These are phyloP conservation scores for Teratosphaeria zuluensis DNA, from an alignment of 2,329 filamentous ascomycete species.

Conservation along the genomic window DNA sequence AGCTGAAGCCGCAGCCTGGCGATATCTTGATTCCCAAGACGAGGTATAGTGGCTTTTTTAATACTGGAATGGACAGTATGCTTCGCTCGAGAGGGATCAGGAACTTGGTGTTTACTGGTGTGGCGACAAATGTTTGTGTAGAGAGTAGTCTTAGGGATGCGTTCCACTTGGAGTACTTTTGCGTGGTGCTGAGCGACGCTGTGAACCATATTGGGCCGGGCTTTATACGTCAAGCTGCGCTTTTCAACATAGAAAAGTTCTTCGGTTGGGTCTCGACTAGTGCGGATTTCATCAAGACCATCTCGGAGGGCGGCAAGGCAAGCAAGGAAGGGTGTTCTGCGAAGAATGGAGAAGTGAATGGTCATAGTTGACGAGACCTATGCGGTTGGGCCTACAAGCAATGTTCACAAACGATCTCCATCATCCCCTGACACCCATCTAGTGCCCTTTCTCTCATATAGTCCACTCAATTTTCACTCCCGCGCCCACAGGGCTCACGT, in stretches of 20 bases:
- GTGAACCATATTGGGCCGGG: background rate
- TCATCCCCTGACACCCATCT: background rate
- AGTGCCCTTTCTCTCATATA: too few relatives aligned
- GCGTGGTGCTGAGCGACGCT: background rate
- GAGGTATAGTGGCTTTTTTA: conserved; percentile 6
- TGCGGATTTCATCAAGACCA: background rate
- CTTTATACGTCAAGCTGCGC: background rate
- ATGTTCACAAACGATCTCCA: too few relatives aligned
- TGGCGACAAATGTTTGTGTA: conserved; percentile 8
- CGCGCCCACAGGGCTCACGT: too few relatives aligned
- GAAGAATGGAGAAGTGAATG: background rate
- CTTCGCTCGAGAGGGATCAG: conserved; percentile 3
- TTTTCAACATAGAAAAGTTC: background rate
- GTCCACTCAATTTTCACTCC: background rate
- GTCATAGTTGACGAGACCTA: background rate
- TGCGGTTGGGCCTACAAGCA: background rate
- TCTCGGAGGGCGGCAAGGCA: background rate
- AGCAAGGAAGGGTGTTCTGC: background rate
- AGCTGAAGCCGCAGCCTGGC: conserved; percentile 4
- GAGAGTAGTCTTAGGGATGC: conserved; percentile 8
- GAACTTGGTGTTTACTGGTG: conserved; percentile 6
- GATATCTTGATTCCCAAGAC: conserved; percentile 6
- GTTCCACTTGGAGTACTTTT: background rate
- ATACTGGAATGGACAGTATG: conserved; percentile 3
- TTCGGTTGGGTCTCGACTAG: background rate